Conservation (phyloP, 2,329 filamentous ascomycete species). For the Tolypocladium pustulatum region DNA sequence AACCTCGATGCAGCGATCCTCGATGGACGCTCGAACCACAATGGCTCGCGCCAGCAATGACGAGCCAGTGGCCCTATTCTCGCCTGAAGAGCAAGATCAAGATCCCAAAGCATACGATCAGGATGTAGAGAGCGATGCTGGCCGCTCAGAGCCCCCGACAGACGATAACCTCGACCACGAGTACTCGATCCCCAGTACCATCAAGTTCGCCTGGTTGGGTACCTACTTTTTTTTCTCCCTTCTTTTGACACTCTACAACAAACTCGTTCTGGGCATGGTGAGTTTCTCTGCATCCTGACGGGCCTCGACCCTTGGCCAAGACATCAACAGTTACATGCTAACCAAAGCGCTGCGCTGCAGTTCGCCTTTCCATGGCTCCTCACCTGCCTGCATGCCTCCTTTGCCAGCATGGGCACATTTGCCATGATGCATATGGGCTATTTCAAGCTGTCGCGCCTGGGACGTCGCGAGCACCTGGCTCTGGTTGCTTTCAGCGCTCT, state of each 20-base stretch:
- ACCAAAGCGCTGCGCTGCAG: conserved; percentile 17
- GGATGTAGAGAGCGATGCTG: conserved; percentile 22
- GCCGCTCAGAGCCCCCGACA: conserved; percentile 15
- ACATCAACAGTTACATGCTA: background rate
- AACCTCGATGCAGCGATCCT: background rate
- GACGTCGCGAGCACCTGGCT: conserved; percentile 41
- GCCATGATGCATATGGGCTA: conserved; percentile 39
- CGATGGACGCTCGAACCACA: background rate
- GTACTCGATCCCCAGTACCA: conserved; percentile 31
- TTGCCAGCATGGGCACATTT: conserved; percentile 45
- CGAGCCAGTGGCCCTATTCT: conserved; percentile 20
- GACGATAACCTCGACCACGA: conserved; percentile 30
- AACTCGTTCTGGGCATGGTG: conserved; percentile 42
- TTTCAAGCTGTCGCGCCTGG: conserved; percentile 41
- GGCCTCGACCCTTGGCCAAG: background rate
- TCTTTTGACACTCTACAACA: conserved; percentile 47
- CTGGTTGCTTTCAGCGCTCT: conserved; percentile 48
- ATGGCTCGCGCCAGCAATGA: conserved; percentile 23
- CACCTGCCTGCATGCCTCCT: conserved; percentile 47
- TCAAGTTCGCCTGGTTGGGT: conserved; percentile 39
- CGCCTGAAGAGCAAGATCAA: conserved; percentile 18
- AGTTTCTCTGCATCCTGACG: conserved; percentile 5
- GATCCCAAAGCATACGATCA: conserved; percentile 16
- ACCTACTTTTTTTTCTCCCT: conserved; percentile 41
- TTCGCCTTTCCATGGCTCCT: conserved; percentile 52